These are phyloP conservation scores for Letharia lupina DNA, from an alignment of 495 filamentous ascomycete genomes.

Conservation along the genomic window DNA sequence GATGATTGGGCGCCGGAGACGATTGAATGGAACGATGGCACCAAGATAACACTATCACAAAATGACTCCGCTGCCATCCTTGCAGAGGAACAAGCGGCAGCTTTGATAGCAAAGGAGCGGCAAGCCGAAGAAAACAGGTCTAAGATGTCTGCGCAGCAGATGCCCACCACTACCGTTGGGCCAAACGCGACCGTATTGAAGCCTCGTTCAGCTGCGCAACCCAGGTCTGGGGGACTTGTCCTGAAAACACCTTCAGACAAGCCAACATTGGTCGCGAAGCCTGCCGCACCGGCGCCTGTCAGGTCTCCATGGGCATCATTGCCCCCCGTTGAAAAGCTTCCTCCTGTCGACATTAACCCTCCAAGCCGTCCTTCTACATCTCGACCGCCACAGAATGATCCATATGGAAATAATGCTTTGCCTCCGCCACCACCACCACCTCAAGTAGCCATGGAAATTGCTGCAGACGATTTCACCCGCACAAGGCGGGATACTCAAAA, in stretches of 20 bases:
- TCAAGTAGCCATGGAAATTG: constrained; percentile 63
- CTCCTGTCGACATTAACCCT: constrained; percentile 52
- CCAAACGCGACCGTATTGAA: constrained; percentile 48
- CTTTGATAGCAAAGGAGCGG: constrained; percentile 27
- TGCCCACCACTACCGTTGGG: constrained; percentile 41
- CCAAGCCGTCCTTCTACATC: constrained; percentile 25
- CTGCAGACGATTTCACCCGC: constrained; percentile 88
- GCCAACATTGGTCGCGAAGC: constrained; percentile 69
- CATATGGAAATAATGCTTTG: constrained; percentile 29
- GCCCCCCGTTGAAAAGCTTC: constrained; percentile 72
- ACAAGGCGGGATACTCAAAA: constrained; percentile 67
- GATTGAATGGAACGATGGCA: constrained; percentile 96
- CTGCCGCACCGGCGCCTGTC: constrained; percentile 60
- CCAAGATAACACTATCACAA: constrained; percentile 74
- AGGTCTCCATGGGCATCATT: constrained; percentile 89
- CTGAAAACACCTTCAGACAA: constrained; percentile 64
- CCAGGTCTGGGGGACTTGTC: constrained; percentile 47
- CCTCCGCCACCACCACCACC: constrained; percentile 34
- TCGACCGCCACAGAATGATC: constrained; percentile 29
- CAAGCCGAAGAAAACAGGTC: constrained; percentile 24
- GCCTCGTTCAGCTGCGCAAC: constrained; percentile 42
- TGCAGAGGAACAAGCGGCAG: constrained; percentile 34
- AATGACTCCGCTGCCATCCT: constrained; percentile 41
- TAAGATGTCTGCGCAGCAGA: constrained; percentile 36
- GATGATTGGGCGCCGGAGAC: constrained; percentile 96